Conservation (phyloP, 2,329 filamentous ascomycete species). For the Penicillium digitatum region DNA sequence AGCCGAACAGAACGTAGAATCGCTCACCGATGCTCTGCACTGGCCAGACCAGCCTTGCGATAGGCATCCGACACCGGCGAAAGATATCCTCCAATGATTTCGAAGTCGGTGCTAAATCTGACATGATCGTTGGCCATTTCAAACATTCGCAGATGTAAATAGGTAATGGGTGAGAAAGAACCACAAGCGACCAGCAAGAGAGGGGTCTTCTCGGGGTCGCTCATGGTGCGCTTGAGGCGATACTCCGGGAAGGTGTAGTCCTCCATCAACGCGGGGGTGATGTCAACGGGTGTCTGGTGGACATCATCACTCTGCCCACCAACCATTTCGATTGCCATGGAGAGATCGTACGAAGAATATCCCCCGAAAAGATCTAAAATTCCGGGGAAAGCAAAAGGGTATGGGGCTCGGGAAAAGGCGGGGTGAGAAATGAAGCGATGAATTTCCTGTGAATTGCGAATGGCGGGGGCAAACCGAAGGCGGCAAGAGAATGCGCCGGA, state of each 20-base stretch:
- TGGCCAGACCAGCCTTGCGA: conserved; percentile 75
- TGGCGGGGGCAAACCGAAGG: conserved; percentile 15
- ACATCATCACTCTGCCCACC: conserved; percentile 29
- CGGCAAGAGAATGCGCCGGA: conserved; percentile 11
- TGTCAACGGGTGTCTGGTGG: conserved; percentile 21
- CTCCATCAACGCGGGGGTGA: conserved; percentile 33
- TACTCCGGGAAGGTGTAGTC: conserved; percentile 45
- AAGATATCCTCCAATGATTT: conserved; percentile 81
- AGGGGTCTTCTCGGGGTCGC: conserved; percentile 47
- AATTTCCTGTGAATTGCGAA: conserved; percentile 3
- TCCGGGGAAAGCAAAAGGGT: background rate
- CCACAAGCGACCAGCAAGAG: conserved; percentile 49
- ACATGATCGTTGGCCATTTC: conserved; percentile 80
- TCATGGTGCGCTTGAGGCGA: conserved; percentile 46
- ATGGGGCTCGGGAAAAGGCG: conserved; percentile 4
- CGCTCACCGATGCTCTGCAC: conserved; percentile 61
- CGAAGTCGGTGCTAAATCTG: conserved; percentile 70
- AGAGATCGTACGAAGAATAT: background rate
- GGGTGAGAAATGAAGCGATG: conserved; percentile 4
- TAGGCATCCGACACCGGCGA: conserved; percentile 73
- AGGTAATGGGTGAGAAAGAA: conserved; percentile 61
- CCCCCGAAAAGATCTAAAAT: background rate
- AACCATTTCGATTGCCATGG: conserved; percentile 29
- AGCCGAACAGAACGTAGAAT: background rate
- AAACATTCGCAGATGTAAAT: conserved; percentile 73